phyloP scores from a whole-genome alignment of 441 rosid genomes.

The Eruca vesicaria region DNA sequence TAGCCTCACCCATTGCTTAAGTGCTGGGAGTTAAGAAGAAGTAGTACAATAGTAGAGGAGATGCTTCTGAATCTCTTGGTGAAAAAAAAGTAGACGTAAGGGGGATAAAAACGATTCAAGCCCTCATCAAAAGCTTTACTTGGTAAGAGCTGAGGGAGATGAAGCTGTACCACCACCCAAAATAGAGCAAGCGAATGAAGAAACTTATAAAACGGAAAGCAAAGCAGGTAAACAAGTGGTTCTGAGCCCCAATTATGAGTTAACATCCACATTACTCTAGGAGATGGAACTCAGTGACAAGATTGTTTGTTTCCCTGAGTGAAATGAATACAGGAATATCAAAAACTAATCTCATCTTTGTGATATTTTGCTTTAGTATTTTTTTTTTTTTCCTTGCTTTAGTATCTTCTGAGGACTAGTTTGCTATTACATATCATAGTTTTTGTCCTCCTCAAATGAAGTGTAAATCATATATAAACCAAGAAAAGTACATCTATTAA shows the following conservation, averaged over 20 bases:
- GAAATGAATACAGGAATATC: not conserved
- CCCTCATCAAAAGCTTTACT: no score
- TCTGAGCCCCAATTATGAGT: not conserved
- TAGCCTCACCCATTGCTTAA: not conserved
- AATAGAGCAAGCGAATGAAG: no score
- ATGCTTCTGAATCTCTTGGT: not conserved
- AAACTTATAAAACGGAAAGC: not conserved
- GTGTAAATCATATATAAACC: not conserved
- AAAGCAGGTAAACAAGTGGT: not conserved
- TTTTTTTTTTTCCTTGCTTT: not conserved
- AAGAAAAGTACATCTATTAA: not conserved
- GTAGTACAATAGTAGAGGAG: not conserved
- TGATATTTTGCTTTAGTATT: not conserved
- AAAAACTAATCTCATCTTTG: not conserved
- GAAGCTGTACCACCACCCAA: no score
- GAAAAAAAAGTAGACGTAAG: no score
- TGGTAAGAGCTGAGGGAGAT: no score
- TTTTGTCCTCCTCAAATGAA: not conserved
- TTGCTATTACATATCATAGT: not conserved
- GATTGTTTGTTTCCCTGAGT: not conserved
- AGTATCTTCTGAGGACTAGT: not conserved
- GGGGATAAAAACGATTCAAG: no score
- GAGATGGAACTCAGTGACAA: not conserved
- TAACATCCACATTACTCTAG: not conserved
- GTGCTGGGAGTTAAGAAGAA: not conserved